Conservation (phyloP, 1,139 yeast species). For the Arxiozyma slooffiae region DNA sequence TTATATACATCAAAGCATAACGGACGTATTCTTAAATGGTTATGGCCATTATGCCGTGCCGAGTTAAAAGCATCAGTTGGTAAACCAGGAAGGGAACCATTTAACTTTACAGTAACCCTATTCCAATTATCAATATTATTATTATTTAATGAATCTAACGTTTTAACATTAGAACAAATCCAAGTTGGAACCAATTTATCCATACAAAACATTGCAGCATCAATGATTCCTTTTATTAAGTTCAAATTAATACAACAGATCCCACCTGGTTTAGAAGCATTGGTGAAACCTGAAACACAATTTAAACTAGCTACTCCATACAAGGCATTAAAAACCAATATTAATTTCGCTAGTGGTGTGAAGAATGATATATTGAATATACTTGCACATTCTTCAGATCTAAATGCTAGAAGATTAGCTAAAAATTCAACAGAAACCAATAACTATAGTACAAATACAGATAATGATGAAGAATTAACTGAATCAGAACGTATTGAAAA, state of each 20-base stretch:
- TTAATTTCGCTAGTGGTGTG: slow-evolving; percentile 76
- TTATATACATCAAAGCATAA: slow-evolving; percentile 68
- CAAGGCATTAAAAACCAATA: slow-evolving; percentile 73
- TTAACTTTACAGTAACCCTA: slow-evolving; percentile 68
- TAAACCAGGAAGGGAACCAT: slow-evolving; percentile 75
- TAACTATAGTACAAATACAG: slow-evolving; percentile 1
- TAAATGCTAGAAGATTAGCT: slow-evolving; percentile 8
- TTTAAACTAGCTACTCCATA: slow-evolving; percentile 73
- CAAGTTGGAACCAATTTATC: slow-evolving; percentile 61
- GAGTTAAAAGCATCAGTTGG: slow-evolving; percentile 85
- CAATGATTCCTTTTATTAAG: slow-evolving; percentile 69
- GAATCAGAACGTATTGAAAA: slow-evolving; percentile 77
- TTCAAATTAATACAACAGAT: slow-evolving; percentile 62
- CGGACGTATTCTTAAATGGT: slow-evolving; percentile 89
- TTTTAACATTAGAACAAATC: slow-evolving; percentile 53
- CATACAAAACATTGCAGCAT: slow-evolving; percentile 56
- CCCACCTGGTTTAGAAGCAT: slow-evolving; percentile 45
- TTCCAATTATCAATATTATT: slow-evolving; percentile 79
- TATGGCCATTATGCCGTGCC: slow-evolving; percentile 91
- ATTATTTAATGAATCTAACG: slow-evolving; percentile 52
- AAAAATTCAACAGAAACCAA: slow-evolving; percentile 2
- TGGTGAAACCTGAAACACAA: slow-evolving; percentile 44
- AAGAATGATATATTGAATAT: slow-evolving; percentile 45
- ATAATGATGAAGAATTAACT: slow-evolving; percentile 11
- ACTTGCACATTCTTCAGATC: slow-evolving; percentile 10